Conservation (phyloP, 768 basidiomycete species). For the Lanmaoa pseudosensibilis region DNA sequence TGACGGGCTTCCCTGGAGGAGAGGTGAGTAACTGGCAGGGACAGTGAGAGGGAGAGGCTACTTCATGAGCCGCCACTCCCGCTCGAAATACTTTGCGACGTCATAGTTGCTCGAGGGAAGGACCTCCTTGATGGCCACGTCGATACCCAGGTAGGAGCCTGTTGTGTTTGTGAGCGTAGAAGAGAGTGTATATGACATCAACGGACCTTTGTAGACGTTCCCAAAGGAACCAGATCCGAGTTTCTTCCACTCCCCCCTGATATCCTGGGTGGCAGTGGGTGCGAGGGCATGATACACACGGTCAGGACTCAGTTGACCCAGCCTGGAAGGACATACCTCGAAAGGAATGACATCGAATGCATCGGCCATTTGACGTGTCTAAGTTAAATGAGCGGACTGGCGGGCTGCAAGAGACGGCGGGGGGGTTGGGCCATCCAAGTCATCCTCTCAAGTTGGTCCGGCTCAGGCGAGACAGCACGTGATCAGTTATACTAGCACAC, state of each 20-base stretch:
- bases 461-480: conserved; percentile 24
- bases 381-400: background rate
- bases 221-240: conserved; percentile 92
- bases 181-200: conserved; percentile 6
- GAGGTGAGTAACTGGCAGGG: background rate
- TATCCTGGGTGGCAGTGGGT: conserved; percentile 59
- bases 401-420: conserved; percentile 3
- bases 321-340: conserved; percentile 50
- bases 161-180: conserved; percentile 7
- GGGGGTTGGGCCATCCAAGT: background rate
- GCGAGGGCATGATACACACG: background rate
- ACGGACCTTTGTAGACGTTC: conserved; percentile 75
- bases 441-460: conserved; percentile 13
- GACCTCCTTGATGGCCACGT: conserved; percentile 96
- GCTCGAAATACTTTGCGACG: conserved; percentile 95
- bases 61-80: conserved; percentile 99
- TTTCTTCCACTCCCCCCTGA: conserved; percentile 85
- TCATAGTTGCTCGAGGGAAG: conserved; percentile 90
- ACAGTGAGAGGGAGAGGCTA: conserved; percentile 26
- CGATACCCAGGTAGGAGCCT: conserved; percentile 92
- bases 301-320: background rate
- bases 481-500: background rate
- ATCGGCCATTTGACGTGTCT: conserved; percentile 45
- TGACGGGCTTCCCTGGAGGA: conserved; percentile 73
- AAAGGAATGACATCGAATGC: conserved; percentile 88